Base-by-base conservation (phyloP, 208 protist species). In the Leishmania guyanensis region DNA sequence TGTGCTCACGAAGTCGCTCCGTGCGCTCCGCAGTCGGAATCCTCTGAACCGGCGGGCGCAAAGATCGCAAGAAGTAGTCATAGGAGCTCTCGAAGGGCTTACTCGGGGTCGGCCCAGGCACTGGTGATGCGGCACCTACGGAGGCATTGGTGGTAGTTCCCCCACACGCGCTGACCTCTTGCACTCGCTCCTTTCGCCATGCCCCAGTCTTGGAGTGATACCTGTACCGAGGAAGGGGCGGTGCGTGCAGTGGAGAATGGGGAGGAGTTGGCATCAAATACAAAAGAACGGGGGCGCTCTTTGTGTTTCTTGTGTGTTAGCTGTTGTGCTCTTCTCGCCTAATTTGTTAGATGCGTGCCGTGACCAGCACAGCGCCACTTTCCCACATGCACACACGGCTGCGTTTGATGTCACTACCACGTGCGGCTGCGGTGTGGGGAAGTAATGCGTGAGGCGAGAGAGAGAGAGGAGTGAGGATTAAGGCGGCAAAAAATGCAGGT, bases 41-140 rank as follows among this genome's bases (percentile, higher is more conserved):
- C 53, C 22, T 82, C 29, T 80, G 33, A 65, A 79, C 54, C 65
- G 86, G 80, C 14, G 84, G 84, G 53, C 85, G 82, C 16, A 82
- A 81, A 12, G 84, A 62, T 16, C 88, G 79, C 51, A 96, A 78
- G 60, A 93, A 92, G 70, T 88, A 91, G 68, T 96, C 93, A 51
- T 89, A 90, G 46, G 91, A 92, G 80, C 90, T 94, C 60, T 94
- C 90, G 43, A 88, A 88, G 10, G 85, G 73, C 1, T 14, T 20
- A 33, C 68, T 22, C 5, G 46, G 54, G 16, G 75, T 33, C 68
- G 22, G 66, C 20, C n/a, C 54, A 0, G n/a, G 17, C 9, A 29
- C 9, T 12, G 81, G 8, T 0, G 74, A 79, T 22, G 48, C 10
- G 20, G 20, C 75, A 0, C 66, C 60, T 53, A 29, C 70, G 1